A percentile compares a stretch with the other conserved stretches of the same genome.
phyloP scores from a whole-genome alignment of 2,329 filamentous ascomycete genomes.

The Alternaria burnsii region DNA sequence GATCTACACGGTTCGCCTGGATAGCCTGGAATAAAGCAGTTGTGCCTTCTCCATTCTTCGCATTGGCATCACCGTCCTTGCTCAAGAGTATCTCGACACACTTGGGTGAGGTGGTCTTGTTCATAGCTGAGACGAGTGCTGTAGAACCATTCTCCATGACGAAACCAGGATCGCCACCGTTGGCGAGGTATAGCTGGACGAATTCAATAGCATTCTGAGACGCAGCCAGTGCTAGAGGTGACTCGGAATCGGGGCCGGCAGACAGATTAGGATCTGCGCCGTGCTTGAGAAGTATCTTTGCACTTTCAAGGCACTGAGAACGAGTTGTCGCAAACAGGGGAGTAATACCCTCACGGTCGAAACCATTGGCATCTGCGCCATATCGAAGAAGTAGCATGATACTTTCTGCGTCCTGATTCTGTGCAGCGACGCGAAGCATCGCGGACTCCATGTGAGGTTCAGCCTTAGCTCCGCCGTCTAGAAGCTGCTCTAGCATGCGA shows the following conservation, averaged over 20 bases:
- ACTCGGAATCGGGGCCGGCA: slow-evolving; percentile 60
- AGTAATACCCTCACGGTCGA: slow-evolving; percentile 41
- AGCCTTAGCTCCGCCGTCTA: slow-evolving; percentile 43
- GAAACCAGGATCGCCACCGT: slow-evolving; percentile 67
- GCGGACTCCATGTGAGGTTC: slow-evolving; percentile 41
- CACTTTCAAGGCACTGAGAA: slow-evolving; percentile 51
- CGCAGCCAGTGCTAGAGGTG: slow-evolving; percentile 63
- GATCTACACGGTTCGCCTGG: slow-evolving; percentile 63
- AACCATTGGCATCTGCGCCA: slow-evolving; percentile 42
- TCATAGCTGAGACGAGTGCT: slow-evolving; percentile 67
- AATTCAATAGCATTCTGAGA: slow-evolving; percentile 64
- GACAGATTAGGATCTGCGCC: slow-evolving; percentile 36
- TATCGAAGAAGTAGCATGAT: slow-evolving; percentile 39
- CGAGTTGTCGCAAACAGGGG: slow-evolving; percentile 42
- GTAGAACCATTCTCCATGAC: slow-evolving; percentile 67
- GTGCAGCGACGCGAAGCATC: slow-evolving; percentile 42
- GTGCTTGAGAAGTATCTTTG: slow-evolving; percentile 53
- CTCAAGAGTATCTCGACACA: slow-evolving; percentile 68
- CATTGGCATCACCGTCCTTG: slow-evolving; percentile 67
- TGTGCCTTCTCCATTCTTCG: slow-evolving; percentile 68
- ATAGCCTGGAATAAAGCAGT: slow-evolving; percentile 72
- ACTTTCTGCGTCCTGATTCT: slow-evolving; percentile 44
- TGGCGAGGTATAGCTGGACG: slow-evolving; percentile 67
- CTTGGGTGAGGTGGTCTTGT: slow-evolving; percentile 63
- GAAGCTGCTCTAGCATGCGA: slow-evolving; percentile 57